phyloP scores from a whole-genome alignment of 805 yeast genomes.

The Candida sanyiensis region DNA sequence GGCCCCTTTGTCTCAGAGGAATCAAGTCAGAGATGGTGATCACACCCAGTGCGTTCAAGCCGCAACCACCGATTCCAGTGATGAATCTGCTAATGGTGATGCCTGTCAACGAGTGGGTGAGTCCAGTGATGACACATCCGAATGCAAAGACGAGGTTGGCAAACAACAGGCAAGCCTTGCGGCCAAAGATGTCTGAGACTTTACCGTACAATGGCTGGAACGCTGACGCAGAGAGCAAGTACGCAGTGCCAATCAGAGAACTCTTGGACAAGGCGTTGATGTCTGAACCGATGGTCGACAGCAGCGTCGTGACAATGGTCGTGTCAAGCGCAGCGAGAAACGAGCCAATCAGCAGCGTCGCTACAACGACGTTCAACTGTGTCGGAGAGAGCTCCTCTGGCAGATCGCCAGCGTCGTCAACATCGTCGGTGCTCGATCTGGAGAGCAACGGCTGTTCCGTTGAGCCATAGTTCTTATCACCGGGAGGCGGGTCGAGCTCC shows the following conservation, averaged over 20 bases:
- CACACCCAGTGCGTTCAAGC: conserved; percentile 64
- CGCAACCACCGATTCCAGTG: conserved; percentile 88
- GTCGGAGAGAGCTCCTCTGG: not conserved
- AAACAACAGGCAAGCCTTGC: conserved; percentile 38
- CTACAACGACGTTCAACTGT: conserved; percentile 24
- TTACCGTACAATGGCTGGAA: conserved; percentile 65
- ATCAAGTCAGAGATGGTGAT: conserved; percentile 70
- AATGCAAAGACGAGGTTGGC: conserved; percentile 35
- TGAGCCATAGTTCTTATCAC: conserved; percentile 9
- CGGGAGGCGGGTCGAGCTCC: conserved; percentile 4
- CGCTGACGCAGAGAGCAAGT: conserved; percentile 56
- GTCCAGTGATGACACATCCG: conserved; percentile 39
- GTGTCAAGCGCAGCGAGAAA: conserved; percentile 58
- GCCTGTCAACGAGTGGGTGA: conserved; percentile 16
- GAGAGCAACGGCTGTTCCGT: not conserved
- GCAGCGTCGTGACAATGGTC: conserved; percentile 57
- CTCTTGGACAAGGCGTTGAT: conserved; percentile 54
- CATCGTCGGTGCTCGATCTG: not conserved
- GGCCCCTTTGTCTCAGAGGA: conserved; percentile 70
- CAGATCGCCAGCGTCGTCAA: not conserved
- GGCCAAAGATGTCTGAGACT: conserved; percentile 59
- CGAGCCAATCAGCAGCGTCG: conserved; percentile 36
- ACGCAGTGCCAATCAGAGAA: conserved; percentile 65
- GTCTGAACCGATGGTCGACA: conserved; percentile 61
- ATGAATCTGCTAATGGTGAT: conserved; percentile 54